Percentiles rank a stretch among this genome's conserved stretches.
These are phyloP conservation scores for Ambrosiella beaveri DNA, from an alignment of 2,329 filamentous ascomycete species.

Conservation along the genomic window DNA sequence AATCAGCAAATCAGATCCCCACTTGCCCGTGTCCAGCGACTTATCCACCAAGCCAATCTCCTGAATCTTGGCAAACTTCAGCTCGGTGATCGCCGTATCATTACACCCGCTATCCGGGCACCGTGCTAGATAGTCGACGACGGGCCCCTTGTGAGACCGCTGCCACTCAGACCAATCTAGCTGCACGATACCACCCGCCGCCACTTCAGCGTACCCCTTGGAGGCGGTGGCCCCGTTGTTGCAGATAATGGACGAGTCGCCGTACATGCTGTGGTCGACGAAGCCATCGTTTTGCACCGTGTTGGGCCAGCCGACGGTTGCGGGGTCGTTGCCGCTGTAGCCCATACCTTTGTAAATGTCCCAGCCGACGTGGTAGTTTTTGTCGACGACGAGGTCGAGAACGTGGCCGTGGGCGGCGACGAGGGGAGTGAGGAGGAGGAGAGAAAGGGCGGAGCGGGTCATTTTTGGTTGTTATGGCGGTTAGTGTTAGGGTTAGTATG, in stretches of 20 bases:
- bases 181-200: slow-evolving; percentile 40
- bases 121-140: slow-evolving; percentile 42
- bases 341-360: slow-evolving; percentile 16
- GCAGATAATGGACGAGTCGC: slow-evolving; percentile 29
- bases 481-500: neutral
- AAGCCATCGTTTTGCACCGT: slow-evolving; percentile 26
- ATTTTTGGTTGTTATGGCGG: slow-evolving; percentile 12
- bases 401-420: slow-evolving; percentile 21
- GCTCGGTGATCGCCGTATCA: slow-evolving; percentile 29
- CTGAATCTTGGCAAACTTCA: slow-evolving; percentile 44
- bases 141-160: slow-evolving; percentile 42
- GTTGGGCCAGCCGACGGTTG: slow-evolving; percentile 20
- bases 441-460: slow-evolving; percentile 15
- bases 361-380: slow-evolving; percentile 20
- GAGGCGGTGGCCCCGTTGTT: slow-evolving; percentile 27
- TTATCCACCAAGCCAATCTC: slow-evolving; percentile 33
- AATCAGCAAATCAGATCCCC: slow-evolving; percentile 38
- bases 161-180: slow-evolving; percentile 51
- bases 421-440: slow-evolving; percentile 13
- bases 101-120: slow-evolving; percentile 35
- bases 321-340: slow-evolving; percentile 14
- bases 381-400: slow-evolving; percentile 17
- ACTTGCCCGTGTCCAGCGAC: slow-evolving; percentile 26
- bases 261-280: slow-evolving; percentile 26
- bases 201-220: slow-evolving; percentile 26